Conservation (phyloP, 192 early-diverging fungal species). For the Linderina pennispora region DNA sequence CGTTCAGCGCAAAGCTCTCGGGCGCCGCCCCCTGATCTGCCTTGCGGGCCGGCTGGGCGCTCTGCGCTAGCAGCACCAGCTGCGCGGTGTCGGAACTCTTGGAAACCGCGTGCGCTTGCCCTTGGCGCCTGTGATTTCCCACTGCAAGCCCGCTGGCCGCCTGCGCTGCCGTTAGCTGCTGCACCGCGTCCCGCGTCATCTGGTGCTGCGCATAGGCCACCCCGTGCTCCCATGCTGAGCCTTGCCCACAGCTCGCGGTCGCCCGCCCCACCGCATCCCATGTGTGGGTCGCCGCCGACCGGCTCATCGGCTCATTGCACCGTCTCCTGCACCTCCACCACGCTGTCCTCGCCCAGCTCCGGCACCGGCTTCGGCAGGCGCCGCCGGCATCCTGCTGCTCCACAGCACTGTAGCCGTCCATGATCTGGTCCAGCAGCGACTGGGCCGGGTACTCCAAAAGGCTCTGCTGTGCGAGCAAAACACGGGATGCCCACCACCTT, state of each 20-base stretch:
- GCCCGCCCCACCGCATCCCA: constrained; percentile 6
- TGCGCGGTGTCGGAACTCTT: constrained; percentile 84
- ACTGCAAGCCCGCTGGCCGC: constrained; percentile 69
- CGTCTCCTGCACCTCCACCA: too few relatives aligned
- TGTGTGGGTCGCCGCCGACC: not conserved
- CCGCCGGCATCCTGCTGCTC: too few relatives aligned
- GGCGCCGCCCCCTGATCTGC: constrained; percentile 42
- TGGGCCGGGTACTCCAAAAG: constrained; percentile 42
- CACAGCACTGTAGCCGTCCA: constrained; percentile 16
- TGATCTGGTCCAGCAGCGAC: constrained; percentile 52
- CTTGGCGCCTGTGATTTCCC: constrained; percentile 82
- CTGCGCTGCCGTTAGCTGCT: constrained; percentile 68
- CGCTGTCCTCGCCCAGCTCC: not conserved
- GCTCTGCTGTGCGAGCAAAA: constrained; percentile 69
- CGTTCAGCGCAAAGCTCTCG: constrained; percentile 78
- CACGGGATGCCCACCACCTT: constrained; percentile 72
- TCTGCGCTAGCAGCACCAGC: constrained; percentile 85
- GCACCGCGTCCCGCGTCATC: constrained; percentile 59
- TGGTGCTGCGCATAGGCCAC: constrained; percentile 73
- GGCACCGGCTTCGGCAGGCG: constrained; percentile 5
- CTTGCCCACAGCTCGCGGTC: constrained; percentile 50
- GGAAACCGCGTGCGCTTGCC: constrained; percentile 93
- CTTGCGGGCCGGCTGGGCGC: constrained; percentile 38
- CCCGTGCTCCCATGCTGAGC: constrained; percentile 72
- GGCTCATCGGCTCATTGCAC: too few relatives aligned